Percentiles rank a stretch among this genome's conserved stretches.
These are phyloP conservation scores for Ramaria sp. DNA, from an alignment of 768 basidiomycete genomes.

Conservation along the genomic window DNA sequence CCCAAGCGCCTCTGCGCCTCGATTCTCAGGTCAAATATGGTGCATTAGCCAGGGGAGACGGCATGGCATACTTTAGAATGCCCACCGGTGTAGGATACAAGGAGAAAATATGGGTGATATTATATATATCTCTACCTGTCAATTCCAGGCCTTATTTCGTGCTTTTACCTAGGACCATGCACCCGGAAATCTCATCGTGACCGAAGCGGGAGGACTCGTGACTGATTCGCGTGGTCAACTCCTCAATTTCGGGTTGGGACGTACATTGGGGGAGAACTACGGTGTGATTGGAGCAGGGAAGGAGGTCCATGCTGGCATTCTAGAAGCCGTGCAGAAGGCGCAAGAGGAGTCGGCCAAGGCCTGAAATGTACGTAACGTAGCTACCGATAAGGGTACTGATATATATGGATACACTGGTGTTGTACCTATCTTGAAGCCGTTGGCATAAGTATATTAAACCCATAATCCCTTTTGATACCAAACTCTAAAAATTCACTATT, in stretches of 20 bases:
- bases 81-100: slow-evolving; percentile 68
- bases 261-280: slow-evolving; percentile 77
- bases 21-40: slow-evolving; percentile 96
- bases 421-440: background rate
- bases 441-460: no score
- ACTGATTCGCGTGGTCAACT: slow-evolving; percentile 70
- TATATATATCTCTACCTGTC: background rate
- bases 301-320: slow-evolving; percentile 54
- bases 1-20: slow-evolving; percentile 65
- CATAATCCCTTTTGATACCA: no score
- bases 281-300: slow-evolving; percentile 80
- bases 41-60: slow-evolving; percentile 77
- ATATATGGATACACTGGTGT: background rate
- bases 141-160: background rate
- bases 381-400: background rate
- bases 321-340: slow-evolving; percentile 66
- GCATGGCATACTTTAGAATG: slow-evolving; percentile 72
- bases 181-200: slow-evolving; percentile 70
- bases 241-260: slow-evolving; percentile 79
- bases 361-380: background rate
- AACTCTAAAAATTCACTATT: background rate
- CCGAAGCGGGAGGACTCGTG: slow-evolving; percentile 85
- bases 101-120: slow-evolving; percentile 90
- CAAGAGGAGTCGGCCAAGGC: slow-evolving; percentile 21
- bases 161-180: slow-evolving; percentile 66